These are phyloP conservation scores for Cordyceps pruinosa DNA, from an alignment of 2,329 filamentous ascomycete species.

Conservation along the genomic window DNA sequence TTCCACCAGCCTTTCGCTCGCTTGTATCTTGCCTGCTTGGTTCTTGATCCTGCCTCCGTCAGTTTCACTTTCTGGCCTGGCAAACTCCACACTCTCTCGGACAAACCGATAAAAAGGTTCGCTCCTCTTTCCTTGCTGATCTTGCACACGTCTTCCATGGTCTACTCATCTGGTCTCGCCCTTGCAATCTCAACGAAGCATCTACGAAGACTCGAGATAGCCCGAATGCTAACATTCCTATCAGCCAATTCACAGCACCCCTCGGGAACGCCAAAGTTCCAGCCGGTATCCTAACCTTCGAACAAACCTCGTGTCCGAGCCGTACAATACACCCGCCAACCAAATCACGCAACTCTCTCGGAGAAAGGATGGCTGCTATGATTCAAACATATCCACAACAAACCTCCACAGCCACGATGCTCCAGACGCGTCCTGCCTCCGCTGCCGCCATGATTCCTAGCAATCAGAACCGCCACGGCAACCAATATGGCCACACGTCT, in stretches of 20 bases:
- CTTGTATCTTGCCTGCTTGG: conserved; percentile 4
- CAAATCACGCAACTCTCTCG: not conserved
- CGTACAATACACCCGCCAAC: not conserved
- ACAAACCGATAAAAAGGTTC: conserved; percentile 3
- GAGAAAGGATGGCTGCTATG: conserved; percentile 68
- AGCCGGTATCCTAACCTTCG: not conserved
- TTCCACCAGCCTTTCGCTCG: not conserved
- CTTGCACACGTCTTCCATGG: not conserved
- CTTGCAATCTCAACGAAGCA: not conserved
- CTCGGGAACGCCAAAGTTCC: not conserved
- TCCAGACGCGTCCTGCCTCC: conserved; percentile 65
- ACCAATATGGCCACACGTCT: conserved; percentile 38
- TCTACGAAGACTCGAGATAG: not conserved
- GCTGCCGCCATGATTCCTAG: conserved; percentile 39
- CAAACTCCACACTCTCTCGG: not conserved
- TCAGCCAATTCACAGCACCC: not conserved
- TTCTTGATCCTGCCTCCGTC: not conserved
- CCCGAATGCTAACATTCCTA: not conserved
- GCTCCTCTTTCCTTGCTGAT: not conserved
- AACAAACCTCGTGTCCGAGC: not conserved
- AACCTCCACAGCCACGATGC: conserved; percentile 65
- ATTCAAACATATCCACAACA: conserved; percentile 76
- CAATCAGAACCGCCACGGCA: conserved; percentile 41
- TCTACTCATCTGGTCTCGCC: no score
- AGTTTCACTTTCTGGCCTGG: not conserved